Evolutionary conservation across 805 yeast species (phyloP).

Genomic region (Teunomyces lycoperdinae): DNA sequence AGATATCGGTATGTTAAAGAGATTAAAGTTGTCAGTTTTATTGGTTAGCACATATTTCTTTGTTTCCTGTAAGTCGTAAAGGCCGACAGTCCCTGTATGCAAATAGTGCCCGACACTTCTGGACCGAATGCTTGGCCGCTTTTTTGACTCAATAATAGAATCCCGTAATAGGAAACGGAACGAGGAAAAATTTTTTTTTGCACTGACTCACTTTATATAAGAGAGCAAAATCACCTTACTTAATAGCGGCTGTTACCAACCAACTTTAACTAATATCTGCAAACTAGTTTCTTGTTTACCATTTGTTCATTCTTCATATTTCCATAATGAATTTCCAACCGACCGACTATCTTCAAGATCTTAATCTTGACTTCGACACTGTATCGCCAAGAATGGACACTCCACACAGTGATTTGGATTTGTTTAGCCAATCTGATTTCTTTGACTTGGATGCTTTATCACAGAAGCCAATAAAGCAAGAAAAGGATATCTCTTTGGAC

Average conservation of each 20-base stretch:
- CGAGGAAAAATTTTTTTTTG: neutral
- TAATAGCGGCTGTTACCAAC: neutral
- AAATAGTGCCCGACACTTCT: slow-evolving; percentile 1
- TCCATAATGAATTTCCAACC: slow-evolving; percentile 39
- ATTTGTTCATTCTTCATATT: neutral
- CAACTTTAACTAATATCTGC: neutral
- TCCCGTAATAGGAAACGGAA: neutral
- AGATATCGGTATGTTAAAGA: too few relatives aligned
- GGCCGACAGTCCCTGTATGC: neutral
- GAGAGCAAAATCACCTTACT: neutral
- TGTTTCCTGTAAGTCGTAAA: neutral
- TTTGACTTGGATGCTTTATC: slow-evolving; percentile 37
- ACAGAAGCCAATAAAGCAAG: slow-evolving; percentile 9
- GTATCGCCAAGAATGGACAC: slow-evolving; percentile 17
- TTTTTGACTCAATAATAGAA: neutral
- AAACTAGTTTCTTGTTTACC: neutral
- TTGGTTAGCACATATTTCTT: neutral
- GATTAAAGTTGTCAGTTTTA: too few relatives aligned
- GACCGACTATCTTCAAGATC: slow-evolving; percentile 37
- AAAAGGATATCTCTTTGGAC: slow-evolving; percentile 7
- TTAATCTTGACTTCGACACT: slow-evolving; percentile 37
- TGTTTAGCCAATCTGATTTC: slow-evolving; percentile 39
- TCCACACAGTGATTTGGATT: slow-evolving; percentile 32
- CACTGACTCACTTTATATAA: slow-evolving; percentile 1
- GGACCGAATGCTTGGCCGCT: neutral